Evolutionary conservation across 1,139 yeast species (phyloP), one percentile per base, ranked within the genome.

Genomic region (Zygoascus meyerae): DNA sequence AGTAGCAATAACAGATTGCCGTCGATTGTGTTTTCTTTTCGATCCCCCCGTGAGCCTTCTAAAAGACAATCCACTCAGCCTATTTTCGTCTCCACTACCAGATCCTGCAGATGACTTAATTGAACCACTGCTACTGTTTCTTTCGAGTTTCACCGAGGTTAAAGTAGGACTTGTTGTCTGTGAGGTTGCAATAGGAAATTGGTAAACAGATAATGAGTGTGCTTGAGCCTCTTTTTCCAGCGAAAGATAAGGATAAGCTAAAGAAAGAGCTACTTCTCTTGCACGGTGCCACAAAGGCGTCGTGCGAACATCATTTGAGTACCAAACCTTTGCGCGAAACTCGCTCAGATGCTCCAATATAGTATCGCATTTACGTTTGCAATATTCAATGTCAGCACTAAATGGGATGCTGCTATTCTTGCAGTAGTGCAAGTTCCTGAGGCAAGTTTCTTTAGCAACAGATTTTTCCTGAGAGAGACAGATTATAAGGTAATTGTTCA

Each of bases 311-410:
- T 66, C 70, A 5, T 57, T 54, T 30, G 58, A 57, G 48, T 66
- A 66, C 70, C 70, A 66, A 3, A 63, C 54, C 40, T 61, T 59
- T 8, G 56, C 52, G 28, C 65, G 53, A 32, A 55, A 47, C 28
- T 54, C 52, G 38, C 52, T 48, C 16, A 61, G 48, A 14, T 42
- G 31, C 5, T 34, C 40, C n/a, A 57, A 14, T 1, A 48, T 36
- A 3, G 39, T 33, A 5, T 59, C 53, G 37, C 59, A 55, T 11
- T 51, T 45, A 15, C 38, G 47, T 17, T 48, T 36, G 18, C 51
- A 47, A 14, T 49, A 46, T 26, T 55, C 54, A 11, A 57, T 44
- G 26, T 57, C 54, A 7, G 55, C 43, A 34, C 55, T 53, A 36
- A 52, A 58, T 2, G 62, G 61, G 2, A 51, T 48, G 14, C 51